phyloP scores from a whole-genome alignment of 208 protist genomes.

The Leptomonas pyrrhocoris region DNA sequence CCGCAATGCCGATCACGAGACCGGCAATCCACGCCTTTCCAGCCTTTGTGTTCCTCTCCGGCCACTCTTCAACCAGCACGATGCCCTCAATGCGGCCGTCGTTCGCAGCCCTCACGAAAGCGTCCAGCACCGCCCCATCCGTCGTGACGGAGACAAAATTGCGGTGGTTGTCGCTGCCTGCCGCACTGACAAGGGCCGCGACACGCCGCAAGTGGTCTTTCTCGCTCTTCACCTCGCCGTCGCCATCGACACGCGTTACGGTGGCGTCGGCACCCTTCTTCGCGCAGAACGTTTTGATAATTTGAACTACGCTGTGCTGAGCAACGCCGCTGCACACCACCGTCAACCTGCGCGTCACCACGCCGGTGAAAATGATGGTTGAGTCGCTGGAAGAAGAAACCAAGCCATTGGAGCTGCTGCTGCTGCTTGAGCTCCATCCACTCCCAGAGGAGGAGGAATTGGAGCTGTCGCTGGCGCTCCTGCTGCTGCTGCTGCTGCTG shows the following conservation, averaged over 20 bases:
- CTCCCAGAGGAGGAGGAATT: background rate
- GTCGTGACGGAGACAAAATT: constrained; percentile 22
- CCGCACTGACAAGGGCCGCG: background rate
- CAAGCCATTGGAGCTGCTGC: constrained; percentile 2
- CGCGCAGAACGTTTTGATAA: background rate
- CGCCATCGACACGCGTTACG: background rate
- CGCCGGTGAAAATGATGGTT: background rate
- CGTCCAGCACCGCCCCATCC: background rate
- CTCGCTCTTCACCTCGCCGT: background rate
- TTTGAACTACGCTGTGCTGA: background rate
- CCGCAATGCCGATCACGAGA: constrained; percentile 14
- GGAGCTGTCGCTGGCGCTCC: background rate
- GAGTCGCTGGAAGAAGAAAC: background rate
- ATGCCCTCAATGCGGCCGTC: constrained; percentile 6
- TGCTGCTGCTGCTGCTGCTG: too few species aligned
- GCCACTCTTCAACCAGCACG: constrained; percentile 7
- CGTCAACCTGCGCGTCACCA: background rate
- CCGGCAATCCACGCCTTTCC: constrained; percentile 21
- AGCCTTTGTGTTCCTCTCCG: background rate
- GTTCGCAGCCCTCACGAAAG: constrained; percentile 11
- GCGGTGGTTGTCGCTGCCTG: constrained; percentile 12
- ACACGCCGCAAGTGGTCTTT: constrained; percentile 11
- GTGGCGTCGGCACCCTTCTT: background rate
- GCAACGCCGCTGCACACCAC: constrained; percentile 1
- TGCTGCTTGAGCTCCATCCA: background rate